Conservation (phyloP, 768 basidiomycete genomes). For the Xanthoconium purpureum region DNA sequence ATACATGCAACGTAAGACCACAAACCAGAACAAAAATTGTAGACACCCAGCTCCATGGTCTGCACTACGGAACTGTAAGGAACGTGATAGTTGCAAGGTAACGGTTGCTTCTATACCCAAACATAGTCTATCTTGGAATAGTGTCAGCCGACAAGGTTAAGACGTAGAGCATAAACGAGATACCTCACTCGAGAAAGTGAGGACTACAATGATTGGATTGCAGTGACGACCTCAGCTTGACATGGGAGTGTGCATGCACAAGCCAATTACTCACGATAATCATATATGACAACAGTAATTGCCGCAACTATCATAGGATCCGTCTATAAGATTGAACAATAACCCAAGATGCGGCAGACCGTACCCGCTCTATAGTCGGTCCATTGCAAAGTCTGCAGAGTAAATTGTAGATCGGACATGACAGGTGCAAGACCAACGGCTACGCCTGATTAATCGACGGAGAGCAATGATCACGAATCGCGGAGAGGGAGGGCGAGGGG, state of each 20-base stretch:
- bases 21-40: conserved; percentile 5
- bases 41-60: conserved; percentile 11
- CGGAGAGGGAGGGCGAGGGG: no score
- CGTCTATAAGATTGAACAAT: neutral
- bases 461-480: no score
- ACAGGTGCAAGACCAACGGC: no score
- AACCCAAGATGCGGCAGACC: neutral
- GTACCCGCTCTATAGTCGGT: no score
- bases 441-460: no score
- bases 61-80: neutral
- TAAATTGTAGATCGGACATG: no score
- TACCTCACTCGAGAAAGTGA: conserved; percentile 9
- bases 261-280: conserved; percentile 4
- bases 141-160: neutral
- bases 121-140: conserved; percentile 13
- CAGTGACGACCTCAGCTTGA: neutral
- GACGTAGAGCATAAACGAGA: neutral
- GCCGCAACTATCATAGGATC: neutral
- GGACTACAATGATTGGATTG: neutral
- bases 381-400: no score
- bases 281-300: neutral
- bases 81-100: neutral
- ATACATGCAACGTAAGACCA: neutral
- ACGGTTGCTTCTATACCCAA: conserved; percentile 8
- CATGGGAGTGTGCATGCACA: neutral